Base-by-base conservation (phyloP, 2,329 filamentous ascomycete species). In the Epichloe amarillans region DNA sequence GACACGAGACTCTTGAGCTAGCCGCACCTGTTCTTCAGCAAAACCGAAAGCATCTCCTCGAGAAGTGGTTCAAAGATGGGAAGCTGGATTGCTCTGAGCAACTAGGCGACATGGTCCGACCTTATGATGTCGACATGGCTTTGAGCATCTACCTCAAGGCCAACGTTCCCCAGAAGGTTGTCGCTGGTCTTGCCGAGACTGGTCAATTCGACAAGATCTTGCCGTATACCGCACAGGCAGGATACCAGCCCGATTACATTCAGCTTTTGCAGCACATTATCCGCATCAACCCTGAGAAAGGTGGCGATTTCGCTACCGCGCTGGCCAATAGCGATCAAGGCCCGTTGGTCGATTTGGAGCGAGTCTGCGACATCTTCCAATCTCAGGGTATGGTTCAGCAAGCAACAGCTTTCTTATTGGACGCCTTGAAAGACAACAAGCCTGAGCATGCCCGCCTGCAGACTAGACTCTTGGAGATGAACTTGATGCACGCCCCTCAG, bases 381-480 rank as follows among this genome's bases (percentile, higher is more conserved):
- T 90, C 90, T 10, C 93, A 98, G 68, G 90, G 89, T 62, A 93
- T 97, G 89, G 80, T 97, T 47, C 94, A 97, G 66, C 89, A 95
- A 68, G 91, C 91, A 7, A 98, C 94, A 3, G 90, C 91, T n/a
- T 98, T 98, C 79, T 72, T 98, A 48, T 79, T 98, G 26, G 93
- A 98, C 69, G 91, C 90, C 2, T 78, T 98, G 36, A 93, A 95
- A 68, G 88, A 93, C 59, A 96, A 98, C 72, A 85, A 84, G 61
- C 89, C 89, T 0, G 93, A 98, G 67, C 90, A 98, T 64, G 91
- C 83, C 39, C 83, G 91, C 58, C 76, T 98, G 39, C 93, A 98
- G 70, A 98, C 94, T 21, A 85, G 93, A 54, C 77, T 98, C 3
- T 74, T 98, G 51, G 94, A 98, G 75, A 97, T 98, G 90, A 98